These are phyloP conservation scores for Ustilago shanxiensis DNA, from an alignment of 1,284 basidiomycete species.

Conservation along the genomic window DNA sequence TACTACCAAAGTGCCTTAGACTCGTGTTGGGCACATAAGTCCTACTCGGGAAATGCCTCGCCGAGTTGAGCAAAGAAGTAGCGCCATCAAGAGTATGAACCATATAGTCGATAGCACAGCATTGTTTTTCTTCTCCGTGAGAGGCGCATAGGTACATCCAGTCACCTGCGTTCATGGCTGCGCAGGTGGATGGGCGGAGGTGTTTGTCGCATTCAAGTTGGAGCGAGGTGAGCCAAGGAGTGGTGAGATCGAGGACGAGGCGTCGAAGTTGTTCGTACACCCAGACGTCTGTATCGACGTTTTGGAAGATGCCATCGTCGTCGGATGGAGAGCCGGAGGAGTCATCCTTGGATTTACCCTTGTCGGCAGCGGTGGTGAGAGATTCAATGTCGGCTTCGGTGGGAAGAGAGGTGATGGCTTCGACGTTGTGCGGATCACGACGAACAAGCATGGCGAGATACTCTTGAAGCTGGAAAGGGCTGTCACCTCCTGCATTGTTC, in stretches of 20 bases:
- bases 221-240: conserved; percentile 87
- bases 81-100: conserved; percentile 93
- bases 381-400: conserved; percentile 45
- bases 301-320: conserved; percentile 26
- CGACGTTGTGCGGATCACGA: conserved; percentile 87
- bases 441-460: conserved; percentile 90
- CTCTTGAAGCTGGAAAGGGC: conserved; percentile 93
- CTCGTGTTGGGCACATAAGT: conserved; percentile 77
- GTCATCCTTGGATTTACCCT: conserved; percentile 64
- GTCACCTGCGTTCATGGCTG: conserved; percentile 96
- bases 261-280: conserved; percentile 93
- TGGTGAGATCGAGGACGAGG: conserved; percentile 89
- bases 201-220: conserved; percentile 79
- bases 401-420: conserved; percentile 79
- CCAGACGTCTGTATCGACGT: conserved; percentile 81
- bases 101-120: conserved; percentile 97
- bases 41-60: conserved; percentile 82
- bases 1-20: conserved; percentile 85
- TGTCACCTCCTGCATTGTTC: conserved; percentile 73
- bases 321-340: neutral
- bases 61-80: conserved; percentile 90
- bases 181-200: conserved; percentile 75
- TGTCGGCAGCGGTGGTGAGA: conserved; percentile 50
- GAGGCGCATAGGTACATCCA: conserved; percentile 97
- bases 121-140: conserved; percentile 75